These are phyloP conservation scores for Cladophialophora bantiana DNA, from an alignment of 2,329 filamentous ascomycete species.

Conservation along the genomic window DNA sequence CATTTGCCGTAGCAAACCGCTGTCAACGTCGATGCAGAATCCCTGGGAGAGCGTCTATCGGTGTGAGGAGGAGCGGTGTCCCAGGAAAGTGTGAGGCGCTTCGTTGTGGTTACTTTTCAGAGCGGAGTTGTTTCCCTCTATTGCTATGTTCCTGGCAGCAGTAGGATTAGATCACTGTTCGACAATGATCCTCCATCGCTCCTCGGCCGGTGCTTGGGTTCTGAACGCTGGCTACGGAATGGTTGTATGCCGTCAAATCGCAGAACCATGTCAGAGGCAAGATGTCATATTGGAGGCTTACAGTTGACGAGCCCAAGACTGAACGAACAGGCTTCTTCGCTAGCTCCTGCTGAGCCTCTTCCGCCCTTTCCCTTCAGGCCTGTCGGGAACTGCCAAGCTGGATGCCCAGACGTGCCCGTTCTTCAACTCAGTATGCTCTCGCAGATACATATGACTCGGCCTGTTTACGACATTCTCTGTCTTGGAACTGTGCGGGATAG, in stretches of 20 bases:
- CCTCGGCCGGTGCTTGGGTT: background rate
- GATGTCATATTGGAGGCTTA: background rate
- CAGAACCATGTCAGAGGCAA: background rate
- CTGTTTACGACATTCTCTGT: constrained; percentile 11
- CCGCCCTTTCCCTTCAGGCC: background rate
- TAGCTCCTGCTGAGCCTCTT: background rate
- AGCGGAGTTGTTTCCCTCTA: background rate
- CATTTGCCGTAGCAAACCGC: constrained; percentile 6
- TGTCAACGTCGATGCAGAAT: constrained; percentile 8
- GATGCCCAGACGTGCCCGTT: background rate
- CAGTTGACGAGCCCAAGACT: too few species aligned
- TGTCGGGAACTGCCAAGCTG: background rate
- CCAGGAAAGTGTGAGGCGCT: background rate
- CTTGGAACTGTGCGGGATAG: constrained; percentile 12
- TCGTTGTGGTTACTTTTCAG: background rate
- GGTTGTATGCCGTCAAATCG: background rate
- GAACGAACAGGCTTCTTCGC: background rate
- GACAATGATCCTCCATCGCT: background rate
- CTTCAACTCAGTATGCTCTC: constrained; percentile 9
- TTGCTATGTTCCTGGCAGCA: too few species aligned
- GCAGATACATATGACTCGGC: constrained; percentile 14
- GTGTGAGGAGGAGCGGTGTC: too few species aligned
- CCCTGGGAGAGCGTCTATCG: constrained; percentile 1
- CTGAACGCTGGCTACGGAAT: background rate
- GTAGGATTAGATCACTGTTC: background rate